A percentile compares a stretch with the other conserved stretches of the same genome.
Evolutionary conservation across 768 basidiomycete species (phyloP).

Genomic region (Naganishia antarctica): DNA sequence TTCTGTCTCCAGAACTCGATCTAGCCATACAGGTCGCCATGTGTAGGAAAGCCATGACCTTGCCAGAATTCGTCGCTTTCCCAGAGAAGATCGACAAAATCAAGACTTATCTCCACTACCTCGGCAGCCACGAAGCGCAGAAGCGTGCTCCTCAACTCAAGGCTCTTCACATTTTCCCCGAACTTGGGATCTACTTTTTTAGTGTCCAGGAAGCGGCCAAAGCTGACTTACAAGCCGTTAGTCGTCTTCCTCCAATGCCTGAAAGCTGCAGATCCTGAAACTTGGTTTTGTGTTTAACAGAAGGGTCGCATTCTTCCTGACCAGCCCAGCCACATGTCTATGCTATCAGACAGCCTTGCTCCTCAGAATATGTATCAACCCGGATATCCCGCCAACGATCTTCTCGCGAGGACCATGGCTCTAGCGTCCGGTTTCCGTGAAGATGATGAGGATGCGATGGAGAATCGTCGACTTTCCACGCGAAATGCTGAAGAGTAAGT

Average conservation of each 20-base stretch:
- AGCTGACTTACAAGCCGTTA: neutral
- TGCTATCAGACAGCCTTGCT: constrained; percentile 5
- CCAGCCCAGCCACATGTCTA: neutral
- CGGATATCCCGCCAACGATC: neutral
- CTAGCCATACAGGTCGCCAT: neutral
- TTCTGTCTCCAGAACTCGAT: neutral
- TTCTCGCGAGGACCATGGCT: neutral
- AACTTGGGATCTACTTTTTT: neutral
- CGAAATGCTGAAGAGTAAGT: constrained; percentile 21
- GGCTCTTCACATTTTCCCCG: neutral
- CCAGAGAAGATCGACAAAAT: neutral
- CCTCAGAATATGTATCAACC: neutral
- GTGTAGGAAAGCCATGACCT: constrained; percentile 1
- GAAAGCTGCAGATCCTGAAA: neutral
- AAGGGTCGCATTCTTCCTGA: constrained; percentile 9
- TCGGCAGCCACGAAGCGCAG: neutral
- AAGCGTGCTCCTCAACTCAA: neutral
- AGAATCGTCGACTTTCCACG: neutral
- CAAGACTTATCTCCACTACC: constrained; percentile 4
- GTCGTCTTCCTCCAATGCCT: neutral
- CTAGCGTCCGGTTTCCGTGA: neutral
- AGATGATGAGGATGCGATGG: constrained; percentile 6
- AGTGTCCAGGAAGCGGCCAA: neutral
- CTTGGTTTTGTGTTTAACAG: neutral
- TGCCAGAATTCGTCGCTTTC: neutral